Evolutionary conservation across 2,329 filamentous ascomycete species (phyloP).

Genomic region (Sodiomyces alkalinus): DNA sequence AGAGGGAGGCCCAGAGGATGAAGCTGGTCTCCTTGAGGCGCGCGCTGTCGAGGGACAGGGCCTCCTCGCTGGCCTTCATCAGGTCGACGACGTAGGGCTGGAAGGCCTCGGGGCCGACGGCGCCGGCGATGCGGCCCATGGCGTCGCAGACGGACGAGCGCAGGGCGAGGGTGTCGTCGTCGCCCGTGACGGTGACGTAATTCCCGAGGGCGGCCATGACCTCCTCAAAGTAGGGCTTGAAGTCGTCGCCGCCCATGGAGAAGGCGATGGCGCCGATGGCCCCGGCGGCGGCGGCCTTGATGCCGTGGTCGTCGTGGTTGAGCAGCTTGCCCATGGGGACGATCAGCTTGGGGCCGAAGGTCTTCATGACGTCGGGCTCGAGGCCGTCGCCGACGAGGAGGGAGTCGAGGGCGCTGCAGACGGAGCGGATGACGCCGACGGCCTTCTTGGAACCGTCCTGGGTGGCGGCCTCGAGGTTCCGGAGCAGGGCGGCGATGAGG

Average conservation of each 20-base stretch:
- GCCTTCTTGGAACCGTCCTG: constrained; percentile 59
- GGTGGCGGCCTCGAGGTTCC: constrained; percentile 74
- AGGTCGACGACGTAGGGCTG: constrained; percentile 81
- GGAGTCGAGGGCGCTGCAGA: constrained; percentile 81
- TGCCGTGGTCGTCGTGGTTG: constrained; percentile 68
- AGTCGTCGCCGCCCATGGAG: constrained; percentile 66
- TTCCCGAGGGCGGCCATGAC: constrained; percentile 81
- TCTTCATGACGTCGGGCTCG: constrained; percentile 63
- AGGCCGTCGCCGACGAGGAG: constrained; percentile 79
- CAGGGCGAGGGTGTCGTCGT: constrained; percentile 77
- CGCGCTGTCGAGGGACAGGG: constrained; percentile 73
- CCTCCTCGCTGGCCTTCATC: constrained; percentile 87
- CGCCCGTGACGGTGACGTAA: constrained; percentile 76
- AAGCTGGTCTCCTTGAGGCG: constrained; percentile 92
- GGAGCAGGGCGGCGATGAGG: constrained; percentile 70
- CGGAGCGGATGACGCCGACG: constrained; percentile 74
- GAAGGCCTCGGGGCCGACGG: constrained; percentile 75
- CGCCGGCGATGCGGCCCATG: constrained; percentile 80
- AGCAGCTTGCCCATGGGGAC: constrained; percentile 75
- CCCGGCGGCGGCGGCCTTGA: constrained; percentile 79
- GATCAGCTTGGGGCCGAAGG: constrained; percentile 71
- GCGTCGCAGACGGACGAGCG: constrained; percentile 83
- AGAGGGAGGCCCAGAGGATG: constrained; percentile 88
- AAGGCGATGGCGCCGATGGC: constrained; percentile 84
- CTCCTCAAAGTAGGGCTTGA: constrained; percentile 80